Conservation (phyloP, 768 basidiomycete species). For the Psilocybe subaeruginosa region DNA sequence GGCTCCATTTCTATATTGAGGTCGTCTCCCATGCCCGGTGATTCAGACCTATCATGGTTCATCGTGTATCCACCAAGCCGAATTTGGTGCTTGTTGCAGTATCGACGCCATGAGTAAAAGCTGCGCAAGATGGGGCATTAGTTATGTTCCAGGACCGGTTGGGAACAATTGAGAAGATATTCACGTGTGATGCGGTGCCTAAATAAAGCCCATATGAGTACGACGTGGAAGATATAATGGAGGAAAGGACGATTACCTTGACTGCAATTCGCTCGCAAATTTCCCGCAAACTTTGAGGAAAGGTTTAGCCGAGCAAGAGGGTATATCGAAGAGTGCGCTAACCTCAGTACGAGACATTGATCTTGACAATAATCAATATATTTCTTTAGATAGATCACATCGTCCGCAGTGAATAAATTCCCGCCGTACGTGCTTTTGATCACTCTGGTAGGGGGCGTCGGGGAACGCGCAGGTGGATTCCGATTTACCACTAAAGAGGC, state of each 20-base stretch:
- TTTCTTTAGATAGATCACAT: constrained; percentile 80
- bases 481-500: constrained; percentile 69
- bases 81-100: constrained; percentile 93
- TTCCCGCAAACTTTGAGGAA: constrained; percentile 54
- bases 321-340: constrained; percentile 6
- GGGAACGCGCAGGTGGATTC: constrained; percentile 74
- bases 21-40: constrained; percentile 47
- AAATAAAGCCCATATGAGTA: neutral
- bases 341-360: constrained; percentile 83
- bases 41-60: constrained; percentile 58
- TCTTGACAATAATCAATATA: constrained; percentile 93
- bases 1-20: constrained; percentile 47
- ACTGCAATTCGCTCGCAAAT: constrained; percentile 88
- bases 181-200: constrained; percentile 91
- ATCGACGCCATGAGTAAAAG: constrained; percentile 90
- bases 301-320: neutral
- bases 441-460: constrained; percentile 80
- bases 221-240: neutral
- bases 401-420: constrained; percentile 84
- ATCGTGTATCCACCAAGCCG: constrained; percentile 85
- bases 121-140: constrained; percentile 35
- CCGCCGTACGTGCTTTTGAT: constrained; percentile 91
- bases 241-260: constrained; percentile 48
- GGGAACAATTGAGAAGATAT: constrained; percentile 20
- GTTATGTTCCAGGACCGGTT: neutral